These are phyloP conservation scores for Lipomyces spencermartinsiae DNA, from an alignment of 805 yeast species.

Conservation along the genomic window DNA sequence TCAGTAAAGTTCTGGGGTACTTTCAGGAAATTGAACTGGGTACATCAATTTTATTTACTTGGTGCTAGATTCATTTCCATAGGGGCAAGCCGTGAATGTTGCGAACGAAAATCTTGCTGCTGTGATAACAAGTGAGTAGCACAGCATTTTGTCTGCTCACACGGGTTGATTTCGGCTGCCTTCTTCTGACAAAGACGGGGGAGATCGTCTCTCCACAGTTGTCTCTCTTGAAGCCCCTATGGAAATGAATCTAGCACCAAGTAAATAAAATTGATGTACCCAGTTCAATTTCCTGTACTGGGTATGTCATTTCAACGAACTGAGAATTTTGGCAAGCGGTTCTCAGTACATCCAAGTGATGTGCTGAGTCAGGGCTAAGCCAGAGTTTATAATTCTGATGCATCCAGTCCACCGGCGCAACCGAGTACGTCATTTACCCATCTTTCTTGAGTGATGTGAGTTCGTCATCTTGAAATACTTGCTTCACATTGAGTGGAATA, in stretches of 20 bases:
- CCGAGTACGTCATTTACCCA: constrained; percentile 4
- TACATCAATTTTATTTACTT: too few species aligned
- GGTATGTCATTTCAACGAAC: neutral
- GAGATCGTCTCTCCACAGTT: too few species aligned
- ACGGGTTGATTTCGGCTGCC: too few species aligned
- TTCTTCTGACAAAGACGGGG: too few species aligned
- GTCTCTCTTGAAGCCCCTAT: too few species aligned
- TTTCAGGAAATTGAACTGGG: too few species aligned
- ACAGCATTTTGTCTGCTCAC: too few species aligned
- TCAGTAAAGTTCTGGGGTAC: too few species aligned
- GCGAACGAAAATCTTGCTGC: too few species aligned
- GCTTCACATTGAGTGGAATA: neutral
- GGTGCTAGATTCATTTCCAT: too few species aligned
- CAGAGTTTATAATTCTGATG: neutral
- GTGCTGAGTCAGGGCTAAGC: neutral
- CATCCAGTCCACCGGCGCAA: neutral
- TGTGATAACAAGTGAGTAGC: too few species aligned
- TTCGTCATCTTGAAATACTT: constrained; percentile 3
- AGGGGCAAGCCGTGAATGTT: too few species aligned
- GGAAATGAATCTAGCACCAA: constrained; percentile 2
- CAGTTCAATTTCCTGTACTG: neutral
- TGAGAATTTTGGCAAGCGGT: neutral
- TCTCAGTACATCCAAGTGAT: constrained; percentile 2
- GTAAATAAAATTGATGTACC: neutral
- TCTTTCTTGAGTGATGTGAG: neutral